Percentiles rank a stretch among this genome's conserved stretches.
Conservation (phyloP, 495 filamentous ascomycete genomes). For the Aspergillus campestris region DNA sequence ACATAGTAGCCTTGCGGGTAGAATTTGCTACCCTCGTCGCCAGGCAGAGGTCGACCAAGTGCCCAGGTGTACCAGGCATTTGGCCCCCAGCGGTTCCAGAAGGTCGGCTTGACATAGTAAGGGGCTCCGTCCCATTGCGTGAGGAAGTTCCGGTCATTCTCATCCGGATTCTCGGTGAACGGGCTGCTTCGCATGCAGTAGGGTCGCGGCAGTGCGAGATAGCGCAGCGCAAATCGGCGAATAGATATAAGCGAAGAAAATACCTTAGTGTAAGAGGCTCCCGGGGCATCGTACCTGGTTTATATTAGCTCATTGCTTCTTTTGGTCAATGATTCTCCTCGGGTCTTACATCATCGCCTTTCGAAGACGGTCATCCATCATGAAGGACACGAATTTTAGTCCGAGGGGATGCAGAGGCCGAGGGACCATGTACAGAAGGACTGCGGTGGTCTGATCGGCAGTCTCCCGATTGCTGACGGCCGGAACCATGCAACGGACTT, state of each 20-base stretch:
- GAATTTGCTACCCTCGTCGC: conserved; percentile 48
- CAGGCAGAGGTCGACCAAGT: conserved; percentile 50
- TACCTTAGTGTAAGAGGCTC: conserved; percentile 23
- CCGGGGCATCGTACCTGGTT: conserved; percentile 39
- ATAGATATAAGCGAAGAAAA: conserved; percentile 34
- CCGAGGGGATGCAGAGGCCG: conserved; percentile 37
- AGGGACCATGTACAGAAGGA: conserved; percentile 54
- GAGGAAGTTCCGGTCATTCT: conserved; percentile 41
- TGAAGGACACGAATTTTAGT: conserved; percentile 42
- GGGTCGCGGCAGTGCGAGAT: conserved; percentile 48
- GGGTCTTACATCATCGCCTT: conserved; percentile 60
- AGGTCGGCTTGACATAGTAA: conserved; percentile 52
- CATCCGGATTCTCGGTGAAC: conserved; percentile 35
- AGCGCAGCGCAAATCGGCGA: conserved; percentile 46
- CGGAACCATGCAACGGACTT: conserved; percentile 50
- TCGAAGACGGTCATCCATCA: conserved; percentile 57
- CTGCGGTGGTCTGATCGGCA: conserved; percentile 47
- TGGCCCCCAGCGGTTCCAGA: conserved; percentile 54
- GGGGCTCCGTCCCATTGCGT: conserved; percentile 45
- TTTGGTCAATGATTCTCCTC: conserved; percentile 2
- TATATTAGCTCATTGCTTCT: conserved; percentile 6
- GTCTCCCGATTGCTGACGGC: conserved; percentile 40
- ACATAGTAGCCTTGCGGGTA: conserved; percentile 51
- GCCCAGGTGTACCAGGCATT: conserved; percentile 44
- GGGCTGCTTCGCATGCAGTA: conserved; percentile 31